A percentile compares a stretch with the other conserved stretches of the same genome.
These are phyloP conservation scores for Ilyonectria robusta DNA, from an alignment of 2,329 filamentous ascomycete genomes.

Conservation along the genomic window DNA sequence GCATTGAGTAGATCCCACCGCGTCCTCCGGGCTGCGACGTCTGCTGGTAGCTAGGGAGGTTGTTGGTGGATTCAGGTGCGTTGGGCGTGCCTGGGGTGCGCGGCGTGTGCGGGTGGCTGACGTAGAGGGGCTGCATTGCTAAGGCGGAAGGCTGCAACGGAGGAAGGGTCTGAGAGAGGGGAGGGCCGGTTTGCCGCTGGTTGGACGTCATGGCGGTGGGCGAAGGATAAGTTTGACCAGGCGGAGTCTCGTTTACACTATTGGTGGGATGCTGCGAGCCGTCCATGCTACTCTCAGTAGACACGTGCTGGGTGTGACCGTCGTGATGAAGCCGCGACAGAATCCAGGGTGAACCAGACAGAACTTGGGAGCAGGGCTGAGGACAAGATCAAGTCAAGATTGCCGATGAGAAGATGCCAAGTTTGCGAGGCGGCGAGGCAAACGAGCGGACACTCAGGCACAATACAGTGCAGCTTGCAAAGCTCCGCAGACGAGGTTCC, in stretches of 20 bases:
- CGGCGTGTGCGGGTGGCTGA: slow-evolving; percentile 72
- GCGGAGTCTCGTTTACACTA: slow-evolving; percentile 68
- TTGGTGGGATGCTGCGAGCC: slow-evolving; percentile 68
- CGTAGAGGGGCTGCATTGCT: slow-evolving; percentile 64
- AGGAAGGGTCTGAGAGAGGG: slow-evolving; percentile 68
- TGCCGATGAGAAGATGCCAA: slow-evolving; percentile 39
- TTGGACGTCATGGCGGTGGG: slow-evolving; percentile 67
- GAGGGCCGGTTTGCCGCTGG: slow-evolving; percentile 63
- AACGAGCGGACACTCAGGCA: slow-evolving; percentile 40
- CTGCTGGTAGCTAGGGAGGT: slow-evolving; percentile 68
- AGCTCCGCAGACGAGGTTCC: slow-evolving; percentile 52
- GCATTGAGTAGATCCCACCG: slow-evolving; percentile 68
- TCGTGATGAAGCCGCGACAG: slow-evolving; percentile 46
- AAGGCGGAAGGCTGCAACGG: slow-evolving; percentile 65
- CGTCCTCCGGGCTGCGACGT: slow-evolving; percentile 64
- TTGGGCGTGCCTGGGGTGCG: slow-evolving; percentile 75
- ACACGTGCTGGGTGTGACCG: slow-evolving; percentile 48
- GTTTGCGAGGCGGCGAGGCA: slow-evolving; percentile 35
- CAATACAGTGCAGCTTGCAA: slow-evolving; percentile 42
- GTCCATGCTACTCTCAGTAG: slow-evolving; percentile 65
- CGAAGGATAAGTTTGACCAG: slow-evolving; percentile 65
- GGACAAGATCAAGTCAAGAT: slow-evolving; percentile 46
- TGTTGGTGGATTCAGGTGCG: slow-evolving; percentile 68
- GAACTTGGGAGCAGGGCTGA: slow-evolving; percentile 37
- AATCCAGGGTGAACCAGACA: slow-evolving; percentile 35